phyloP scores from a whole-genome alignment of 148 eudicot species.

The Salicornia ramosissima region DNA sequence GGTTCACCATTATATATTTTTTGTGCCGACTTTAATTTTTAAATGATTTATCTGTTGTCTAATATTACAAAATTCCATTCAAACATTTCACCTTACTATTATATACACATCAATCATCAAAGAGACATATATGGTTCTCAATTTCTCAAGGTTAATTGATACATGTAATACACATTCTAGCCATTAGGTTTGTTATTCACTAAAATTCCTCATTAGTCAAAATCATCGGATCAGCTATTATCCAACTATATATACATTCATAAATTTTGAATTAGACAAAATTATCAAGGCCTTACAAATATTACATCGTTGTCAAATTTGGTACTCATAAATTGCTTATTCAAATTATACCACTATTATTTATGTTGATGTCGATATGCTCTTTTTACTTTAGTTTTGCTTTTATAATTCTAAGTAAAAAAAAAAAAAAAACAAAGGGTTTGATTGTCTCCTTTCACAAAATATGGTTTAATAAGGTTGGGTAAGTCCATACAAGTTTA shows the following conservation, averaged over 20 bases:
- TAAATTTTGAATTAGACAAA: constrained; percentile 8
- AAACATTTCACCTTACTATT: constrained; percentile 16
- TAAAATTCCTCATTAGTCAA: constrained; percentile 18
- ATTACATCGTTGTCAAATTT: too few species aligned
- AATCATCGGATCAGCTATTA: constrained; percentile 10
- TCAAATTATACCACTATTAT: too few species aligned
- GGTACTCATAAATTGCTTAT: too few species aligned
- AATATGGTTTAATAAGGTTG: too few species aligned
- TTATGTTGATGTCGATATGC: too few species aligned
- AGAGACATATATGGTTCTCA: constrained; percentile 7
- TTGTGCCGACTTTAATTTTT: background rate
- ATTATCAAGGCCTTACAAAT: background rate
- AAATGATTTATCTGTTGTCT: background rate
- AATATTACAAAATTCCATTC: background rate
- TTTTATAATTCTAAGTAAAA: too few species aligned
- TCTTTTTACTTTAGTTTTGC: too few species aligned
- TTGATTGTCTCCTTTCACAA: too few species aligned
- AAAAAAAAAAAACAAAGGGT: too few species aligned
- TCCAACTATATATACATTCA: background rate
- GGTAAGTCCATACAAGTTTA: too few species aligned
- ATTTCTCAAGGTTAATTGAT: constrained; percentile 1
- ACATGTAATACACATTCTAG: constrained; percentile 3
- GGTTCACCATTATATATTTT: background rate
- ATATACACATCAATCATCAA: too few species aligned
- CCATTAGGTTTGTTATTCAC: constrained; percentile 14